Conservation (phyloP, 768 basidiomycete species). For the Suillus subluteus region DNA sequence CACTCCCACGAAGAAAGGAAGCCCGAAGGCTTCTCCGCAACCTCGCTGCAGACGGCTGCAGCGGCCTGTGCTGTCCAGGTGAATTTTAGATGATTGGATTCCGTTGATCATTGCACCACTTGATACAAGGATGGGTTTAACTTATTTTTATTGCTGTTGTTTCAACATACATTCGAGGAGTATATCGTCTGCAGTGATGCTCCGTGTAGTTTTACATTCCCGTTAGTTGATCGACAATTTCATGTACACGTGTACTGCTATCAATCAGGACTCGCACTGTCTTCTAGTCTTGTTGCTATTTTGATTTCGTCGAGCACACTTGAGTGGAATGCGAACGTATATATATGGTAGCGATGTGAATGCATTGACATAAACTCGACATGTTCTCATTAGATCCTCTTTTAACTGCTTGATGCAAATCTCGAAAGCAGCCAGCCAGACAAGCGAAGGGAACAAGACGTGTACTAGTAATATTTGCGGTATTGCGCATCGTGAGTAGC, state of each 20-base stretch:
- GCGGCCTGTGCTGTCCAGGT: conserved; percentile 7
- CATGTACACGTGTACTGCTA: conserved; percentile 1
- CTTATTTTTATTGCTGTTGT: conserved; percentile 40
- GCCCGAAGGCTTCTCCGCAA: conserved; percentile 18
- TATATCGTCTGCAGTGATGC: background rate
- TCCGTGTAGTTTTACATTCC: conserved; percentile 9
- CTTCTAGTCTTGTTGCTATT: background rate
- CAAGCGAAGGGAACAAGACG: too few species aligned
- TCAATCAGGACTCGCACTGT: background rate
- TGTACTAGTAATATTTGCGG: too few species aligned
- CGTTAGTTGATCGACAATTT: background rate
- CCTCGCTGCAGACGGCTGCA: conserved; percentile 14
- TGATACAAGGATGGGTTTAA: conserved; percentile 7
- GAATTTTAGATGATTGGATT: conserved; percentile 1
- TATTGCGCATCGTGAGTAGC: too few species aligned
- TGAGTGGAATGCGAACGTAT: background rate
- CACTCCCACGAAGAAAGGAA: conserved; percentile 18
- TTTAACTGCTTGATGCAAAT: too few species aligned
- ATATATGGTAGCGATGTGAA: too few species aligned
- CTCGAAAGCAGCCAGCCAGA: too few species aligned
- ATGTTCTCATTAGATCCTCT: too few species aligned
- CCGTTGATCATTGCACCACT: background rate
- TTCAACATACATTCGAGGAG: conserved; percentile 13
- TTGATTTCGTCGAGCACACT: background rate
- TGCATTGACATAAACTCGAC: too few species aligned